phyloP scores from a whole-genome alignment of 768 basidiomycete species.

The Leccinum pellstonianum region DNA sequence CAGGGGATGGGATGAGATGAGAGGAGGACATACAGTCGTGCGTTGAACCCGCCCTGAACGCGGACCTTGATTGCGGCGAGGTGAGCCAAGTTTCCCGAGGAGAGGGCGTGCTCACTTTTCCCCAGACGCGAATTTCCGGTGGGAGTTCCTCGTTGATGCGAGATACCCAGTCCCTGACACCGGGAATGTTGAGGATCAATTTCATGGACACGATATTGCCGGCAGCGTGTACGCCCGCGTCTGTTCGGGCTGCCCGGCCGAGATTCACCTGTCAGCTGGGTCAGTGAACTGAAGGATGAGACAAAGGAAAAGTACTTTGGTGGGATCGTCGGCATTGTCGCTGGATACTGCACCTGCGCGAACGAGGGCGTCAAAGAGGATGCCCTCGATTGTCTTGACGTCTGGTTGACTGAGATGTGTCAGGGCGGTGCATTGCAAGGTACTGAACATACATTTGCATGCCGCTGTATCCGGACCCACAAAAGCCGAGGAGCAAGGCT shows the following conservation, averaged over 20 bases:
- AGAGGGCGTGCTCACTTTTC: conserved; percentile 53
- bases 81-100: neutral
- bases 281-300: neutral
- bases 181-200: conserved; percentile 77
- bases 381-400: conserved; percentile 83
- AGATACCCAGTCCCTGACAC: conserved; percentile 62
- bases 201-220: conserved; percentile 93
- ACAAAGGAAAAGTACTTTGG: conserved; percentile 58
- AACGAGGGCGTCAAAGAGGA: conserved; percentile 83
- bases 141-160: conserved; percentile 88
- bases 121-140: conserved; percentile 91
- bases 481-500: conserved; percentile 85
- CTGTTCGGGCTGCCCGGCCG: conserved; percentile 89
- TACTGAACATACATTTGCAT: conserved; percentile 86
- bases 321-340: conserved; percentile 89
- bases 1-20: neutral
- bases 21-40: conserved; percentile 52
- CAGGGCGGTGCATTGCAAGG: neutral
- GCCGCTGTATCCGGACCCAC: conserved; percentile 87
- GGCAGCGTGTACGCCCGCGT: conserved; percentile 96
- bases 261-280: conserved; percentile 63
- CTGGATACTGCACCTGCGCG: conserved; percentile 90
- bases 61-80: conserved; percentile 45
- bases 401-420: conserved; percentile 54
- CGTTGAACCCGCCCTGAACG: conserved; percentile 80